These are phyloP conservation scores for Annulohypoxylon bovei DNA, from an alignment of 495 filamentous ascomycete species.

Conservation along the genomic window DNA sequence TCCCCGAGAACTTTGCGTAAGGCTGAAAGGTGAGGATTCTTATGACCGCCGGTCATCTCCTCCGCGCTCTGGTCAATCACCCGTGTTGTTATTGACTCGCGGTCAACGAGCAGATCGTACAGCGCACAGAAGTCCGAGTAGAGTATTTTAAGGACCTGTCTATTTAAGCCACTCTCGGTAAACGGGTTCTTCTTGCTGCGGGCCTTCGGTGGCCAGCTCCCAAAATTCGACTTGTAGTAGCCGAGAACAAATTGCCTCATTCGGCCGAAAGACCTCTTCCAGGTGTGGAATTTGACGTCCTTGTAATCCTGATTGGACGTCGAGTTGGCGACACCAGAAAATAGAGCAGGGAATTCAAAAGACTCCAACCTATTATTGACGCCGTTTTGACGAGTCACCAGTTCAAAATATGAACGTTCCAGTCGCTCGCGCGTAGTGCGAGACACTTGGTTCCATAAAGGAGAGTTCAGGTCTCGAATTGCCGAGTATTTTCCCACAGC, in stretches of 20 bases:
- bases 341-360: constrained; percentile 92
- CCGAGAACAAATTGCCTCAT: constrained; percentile 78
- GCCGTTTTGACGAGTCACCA: constrained; percentile 72
- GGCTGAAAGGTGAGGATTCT: constrained; percentile 56
- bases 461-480: constrained; percentile 71
- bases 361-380: constrained; percentile 73
- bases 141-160: constrained; percentile 79
- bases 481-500: constrained; percentile 89
- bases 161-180: constrained; percentile 84
- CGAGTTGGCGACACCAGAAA: constrained; percentile 86
- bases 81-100: constrained; percentile 66
- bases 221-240: constrained; percentile 85
- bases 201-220: constrained; percentile 94
- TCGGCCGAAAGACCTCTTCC: constrained; percentile 76
- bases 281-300: constrained; percentile 81
- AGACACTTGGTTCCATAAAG: constrained; percentile 74
- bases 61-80: constrained; percentile 63
- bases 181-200: constrained; percentile 92
- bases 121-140: constrained; percentile 87
- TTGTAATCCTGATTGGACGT: constrained; percentile 77
- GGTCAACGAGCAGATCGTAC: constrained; percentile 90
- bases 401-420: constrained; percentile 81
- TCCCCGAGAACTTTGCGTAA: constrained; percentile 82
- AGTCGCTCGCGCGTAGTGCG: constrained; percentile 77
- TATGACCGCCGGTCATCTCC: constrained; percentile 46